Conservation (phyloP, 1,284 basidiomycete species). For the Apiotrichum gracile region DNA sequence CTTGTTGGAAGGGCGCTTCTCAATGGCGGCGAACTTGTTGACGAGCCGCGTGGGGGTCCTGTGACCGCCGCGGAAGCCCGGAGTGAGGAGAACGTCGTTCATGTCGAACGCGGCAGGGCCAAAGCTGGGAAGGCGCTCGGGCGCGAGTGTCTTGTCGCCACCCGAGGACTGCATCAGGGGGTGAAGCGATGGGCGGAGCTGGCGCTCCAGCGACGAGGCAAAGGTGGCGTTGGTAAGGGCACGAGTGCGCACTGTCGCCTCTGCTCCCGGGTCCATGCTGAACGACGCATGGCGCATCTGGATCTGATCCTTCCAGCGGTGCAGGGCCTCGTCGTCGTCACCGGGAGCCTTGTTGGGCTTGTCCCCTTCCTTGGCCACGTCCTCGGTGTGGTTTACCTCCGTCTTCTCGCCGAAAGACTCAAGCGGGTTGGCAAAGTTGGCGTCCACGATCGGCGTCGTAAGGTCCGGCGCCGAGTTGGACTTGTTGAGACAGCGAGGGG, state of each 20-base stretch:
- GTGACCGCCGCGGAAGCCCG: neutral
- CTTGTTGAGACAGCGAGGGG: constrained; percentile 20
- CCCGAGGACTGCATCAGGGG: constrained; percentile 27
- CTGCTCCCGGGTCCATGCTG: constrained; percentile 17
- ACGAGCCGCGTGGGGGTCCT: constrained; percentile 1
- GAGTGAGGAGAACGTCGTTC: constrained; percentile 2
- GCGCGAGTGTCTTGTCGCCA: constrained; percentile 43
- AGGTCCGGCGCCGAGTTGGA: constrained; percentile 42
- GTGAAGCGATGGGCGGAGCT: constrained; percentile 4
- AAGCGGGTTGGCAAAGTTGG: neutral
- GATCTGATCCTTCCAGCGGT: constrained; percentile 36
- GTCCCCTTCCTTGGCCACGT: neutral
- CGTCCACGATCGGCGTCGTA: constrained; percentile 19
- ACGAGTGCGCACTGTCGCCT: constrained; percentile 13
- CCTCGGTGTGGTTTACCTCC: neutral
- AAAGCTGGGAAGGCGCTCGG: constrained; percentile 41
- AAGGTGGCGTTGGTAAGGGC: constrained; percentile 3
- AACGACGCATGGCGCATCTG: constrained; percentile 34
- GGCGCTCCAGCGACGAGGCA: constrained; percentile 2
- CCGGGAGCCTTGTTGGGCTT: neutral
- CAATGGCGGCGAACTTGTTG: neutral
- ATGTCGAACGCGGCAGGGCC: constrained; percentile 14
- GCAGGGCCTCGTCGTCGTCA: constrained; percentile 12
- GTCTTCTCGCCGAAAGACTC: neutral
- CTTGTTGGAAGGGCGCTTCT: constrained; percentile 42